phyloP scores from a whole-genome alignment of 306 rosid species.

The Casuarina glauca region DNA sequence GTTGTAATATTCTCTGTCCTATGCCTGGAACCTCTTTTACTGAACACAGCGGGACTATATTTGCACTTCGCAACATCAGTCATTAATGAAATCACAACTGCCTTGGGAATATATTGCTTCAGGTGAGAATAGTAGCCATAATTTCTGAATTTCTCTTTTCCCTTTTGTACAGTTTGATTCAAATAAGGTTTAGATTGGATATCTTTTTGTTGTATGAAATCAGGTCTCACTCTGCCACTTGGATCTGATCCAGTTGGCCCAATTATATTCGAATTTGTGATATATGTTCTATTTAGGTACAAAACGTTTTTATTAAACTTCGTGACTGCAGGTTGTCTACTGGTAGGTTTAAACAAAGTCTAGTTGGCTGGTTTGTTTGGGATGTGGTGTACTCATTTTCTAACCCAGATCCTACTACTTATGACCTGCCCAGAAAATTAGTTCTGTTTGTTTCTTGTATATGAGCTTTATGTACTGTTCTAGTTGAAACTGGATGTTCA shows the following conservation, averaged over 20 bases:
- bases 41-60: conserved; percentile 65
- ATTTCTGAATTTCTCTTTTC: background rate
- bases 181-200: conserved; percentile 10
- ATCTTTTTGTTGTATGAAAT: background rate
- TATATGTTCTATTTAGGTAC: background rate
- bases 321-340: background rate
- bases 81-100: conserved; percentile 72
- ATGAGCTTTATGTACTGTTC: background rate
- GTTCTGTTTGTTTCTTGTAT: background rate
- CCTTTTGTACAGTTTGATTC: background rate
- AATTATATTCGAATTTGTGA: background rate
- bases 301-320: background rate
- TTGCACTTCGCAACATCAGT: conserved; percentile 80
- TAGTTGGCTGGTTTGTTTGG: background rate
- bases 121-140: conserved; percentile 48
- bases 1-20: conserved; percentile 5
- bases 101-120: conserved; percentile 92
- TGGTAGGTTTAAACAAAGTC: background rate
- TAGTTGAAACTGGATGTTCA: background rate
- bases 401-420: background rate
- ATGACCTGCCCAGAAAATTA: background rate
- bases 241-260: background rate
- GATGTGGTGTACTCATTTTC: background rate
- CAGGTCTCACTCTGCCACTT: background rate
- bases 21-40: conserved; percentile 24